Percentiles rank a stretch among this genome's conserved stretches.
Evolutionary conservation across 208 protist genomes (phyloP).

Genomic region (Trypanosoma brucei): DNA sequence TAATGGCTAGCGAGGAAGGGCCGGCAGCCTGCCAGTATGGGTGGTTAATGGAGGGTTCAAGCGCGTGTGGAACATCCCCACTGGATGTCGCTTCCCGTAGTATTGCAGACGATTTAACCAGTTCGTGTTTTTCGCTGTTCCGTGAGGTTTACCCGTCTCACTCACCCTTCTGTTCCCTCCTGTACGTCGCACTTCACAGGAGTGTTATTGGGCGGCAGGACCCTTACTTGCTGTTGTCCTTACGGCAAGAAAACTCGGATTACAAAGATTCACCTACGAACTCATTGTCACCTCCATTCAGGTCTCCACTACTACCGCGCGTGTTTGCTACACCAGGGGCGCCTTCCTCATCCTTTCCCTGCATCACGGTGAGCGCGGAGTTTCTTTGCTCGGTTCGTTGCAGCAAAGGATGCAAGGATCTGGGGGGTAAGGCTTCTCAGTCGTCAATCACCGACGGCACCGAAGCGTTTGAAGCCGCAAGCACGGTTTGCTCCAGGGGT

Average conservation of each 20-base stretch:
- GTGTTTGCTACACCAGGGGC: not conserved
- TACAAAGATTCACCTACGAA: not conserved
- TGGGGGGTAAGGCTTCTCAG: not conserved
- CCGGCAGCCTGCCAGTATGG: not conserved
- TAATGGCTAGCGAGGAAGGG: not conserved
- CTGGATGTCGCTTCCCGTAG: not conserved
- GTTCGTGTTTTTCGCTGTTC: slow-evolving; percentile 28
- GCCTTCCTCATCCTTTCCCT: not conserved
- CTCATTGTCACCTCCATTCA: not conserved
- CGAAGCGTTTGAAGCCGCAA: not conserved
- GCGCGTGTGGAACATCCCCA: not conserved
- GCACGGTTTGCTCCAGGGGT: slow-evolving; percentile 17
- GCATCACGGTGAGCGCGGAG: slow-evolving; percentile 16
- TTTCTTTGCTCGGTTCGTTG: slow-evolving; percentile 2
- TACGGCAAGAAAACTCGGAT: slow-evolving; percentile 18
- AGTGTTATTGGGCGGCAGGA: slow-evolving; percentile 56
- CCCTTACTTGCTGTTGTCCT: slow-evolving; percentile 41
- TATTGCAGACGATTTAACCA: not conserved
- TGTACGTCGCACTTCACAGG: slow-evolving; percentile 68
- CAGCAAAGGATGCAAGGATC: not conserved
- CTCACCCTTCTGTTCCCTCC: slow-evolving; percentile 34
- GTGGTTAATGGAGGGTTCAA: not conserved
- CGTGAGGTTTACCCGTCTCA: slow-evolving; percentile 29
- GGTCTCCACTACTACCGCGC: not conserved
- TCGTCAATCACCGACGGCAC: not conserved